Evolutionary conservation across 768 basidiomycete genomes (phyloP).

Genomic region (Guyanaporus albipodus): DNA sequence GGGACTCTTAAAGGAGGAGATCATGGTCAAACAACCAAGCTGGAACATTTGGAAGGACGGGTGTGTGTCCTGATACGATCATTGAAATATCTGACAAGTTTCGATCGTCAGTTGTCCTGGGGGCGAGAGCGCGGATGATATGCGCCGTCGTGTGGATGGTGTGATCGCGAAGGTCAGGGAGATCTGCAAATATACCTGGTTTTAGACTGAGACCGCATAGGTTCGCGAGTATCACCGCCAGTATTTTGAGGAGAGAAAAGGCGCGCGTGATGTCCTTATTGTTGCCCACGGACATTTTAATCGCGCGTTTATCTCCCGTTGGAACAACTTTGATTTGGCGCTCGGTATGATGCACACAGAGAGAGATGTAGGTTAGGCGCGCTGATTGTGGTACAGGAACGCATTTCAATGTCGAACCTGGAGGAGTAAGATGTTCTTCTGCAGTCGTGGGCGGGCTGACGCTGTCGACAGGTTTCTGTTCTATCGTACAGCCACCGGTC

Average conservation of each 20-base stretch:
- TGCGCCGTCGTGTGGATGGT: constrained; percentile 73
- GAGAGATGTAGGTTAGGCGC: not conserved
- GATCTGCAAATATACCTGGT: not conserved
- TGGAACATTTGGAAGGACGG: constrained; percentile 91
- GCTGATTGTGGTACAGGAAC: constrained; percentile 44
- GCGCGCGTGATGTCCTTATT: constrained; percentile 78
- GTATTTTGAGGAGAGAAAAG: constrained; percentile 63
- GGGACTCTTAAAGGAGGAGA: constrained; percentile 77
- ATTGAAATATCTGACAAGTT: not conserved
- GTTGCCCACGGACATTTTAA: constrained; percentile 87
- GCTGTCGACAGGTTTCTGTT: constrained; percentile 56
- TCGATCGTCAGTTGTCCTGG: constrained; percentile 64
- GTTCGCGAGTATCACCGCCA: constrained; percentile 68
- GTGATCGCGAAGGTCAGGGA: constrained; percentile 63
- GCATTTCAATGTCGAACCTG: constrained; percentile 82
- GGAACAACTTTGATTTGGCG: constrained; percentile 66
- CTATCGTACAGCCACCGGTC: constrained; percentile 82
- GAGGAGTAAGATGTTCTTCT: constrained; percentile 50
- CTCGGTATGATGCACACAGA: constrained; percentile 42
- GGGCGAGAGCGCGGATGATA: constrained; percentile 80
- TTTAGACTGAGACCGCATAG: constrained; percentile 32
- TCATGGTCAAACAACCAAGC: constrained; percentile 49
- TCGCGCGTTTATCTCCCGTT: constrained; percentile 73
- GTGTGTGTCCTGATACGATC: constrained; percentile 34
- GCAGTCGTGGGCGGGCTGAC: constrained; percentile 3